These are phyloP conservation scores for Acanthamoeba royreba DNA, from an alignment of 208 protist species.

Conservation along the genomic window DNA sequence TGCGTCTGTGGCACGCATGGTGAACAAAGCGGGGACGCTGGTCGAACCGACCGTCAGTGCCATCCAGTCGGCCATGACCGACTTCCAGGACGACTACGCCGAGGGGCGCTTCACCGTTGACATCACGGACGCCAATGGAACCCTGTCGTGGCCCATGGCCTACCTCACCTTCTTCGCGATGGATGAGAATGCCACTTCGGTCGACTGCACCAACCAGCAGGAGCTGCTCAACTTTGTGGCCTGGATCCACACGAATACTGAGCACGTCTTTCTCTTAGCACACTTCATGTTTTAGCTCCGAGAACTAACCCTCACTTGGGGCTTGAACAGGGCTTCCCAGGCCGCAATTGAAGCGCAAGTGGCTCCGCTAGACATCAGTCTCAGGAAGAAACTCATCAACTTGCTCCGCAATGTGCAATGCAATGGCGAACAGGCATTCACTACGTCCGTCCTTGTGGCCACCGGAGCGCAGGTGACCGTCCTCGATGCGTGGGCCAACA, in stretches of 20 bases:
- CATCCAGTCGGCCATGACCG: not conserved
- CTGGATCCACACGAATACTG: constrained; percentile 5
- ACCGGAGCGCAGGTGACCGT: not conserved
- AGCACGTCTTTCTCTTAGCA: no score
- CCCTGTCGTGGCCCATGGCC: not conserved
- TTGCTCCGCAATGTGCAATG: not conserved
- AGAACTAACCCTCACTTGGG: no score
- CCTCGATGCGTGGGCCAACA: not conserved
- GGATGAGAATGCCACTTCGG: not conserved
- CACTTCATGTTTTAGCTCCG: no score
- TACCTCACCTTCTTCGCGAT: not conserved
- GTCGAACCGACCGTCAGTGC: not conserved
- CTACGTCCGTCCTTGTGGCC: not conserved
- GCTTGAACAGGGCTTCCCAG: not conserved
- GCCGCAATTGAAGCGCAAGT: not conserved
- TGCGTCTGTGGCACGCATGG: not conserved
- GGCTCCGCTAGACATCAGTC: not conserved
- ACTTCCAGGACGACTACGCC: not conserved
- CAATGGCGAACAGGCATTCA: not conserved
- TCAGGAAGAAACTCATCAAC: not conserved
- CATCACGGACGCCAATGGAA: not conserved
- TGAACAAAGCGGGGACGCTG: not conserved
- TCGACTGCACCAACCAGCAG: not conserved
- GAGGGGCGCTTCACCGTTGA: not conserved
- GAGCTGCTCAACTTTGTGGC: not conserved